phyloP scores from a whole-genome alignment of 192 early-diverging fungal species.

The Coemansia sp. region DNA sequence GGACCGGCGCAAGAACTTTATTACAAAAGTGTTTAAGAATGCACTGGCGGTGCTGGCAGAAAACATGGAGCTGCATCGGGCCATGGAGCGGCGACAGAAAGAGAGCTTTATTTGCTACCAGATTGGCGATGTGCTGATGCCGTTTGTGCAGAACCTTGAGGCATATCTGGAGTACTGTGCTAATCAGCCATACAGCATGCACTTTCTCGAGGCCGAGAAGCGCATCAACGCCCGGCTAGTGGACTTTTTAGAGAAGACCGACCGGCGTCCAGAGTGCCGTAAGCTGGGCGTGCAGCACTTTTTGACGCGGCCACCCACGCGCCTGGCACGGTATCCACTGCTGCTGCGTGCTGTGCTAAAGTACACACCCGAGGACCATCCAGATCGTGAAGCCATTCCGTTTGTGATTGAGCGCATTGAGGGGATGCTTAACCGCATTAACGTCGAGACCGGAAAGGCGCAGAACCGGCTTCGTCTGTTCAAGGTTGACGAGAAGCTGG shows the following conservation, averaged over 20 bases:
- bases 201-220: constrained; percentile 79
- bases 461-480: constrained; percentile 82
- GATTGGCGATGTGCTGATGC: constrained; percentile 82
- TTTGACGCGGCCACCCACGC: constrained; percentile 79
- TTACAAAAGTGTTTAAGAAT: constrained; percentile 78
- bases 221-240: constrained; percentile 61
- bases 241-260: constrained; percentile 77
- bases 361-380: constrained; percentile 74
- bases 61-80: constrained; percentile 61
- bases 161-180: constrained; percentile 85
- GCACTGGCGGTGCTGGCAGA: constrained; percentile 61
- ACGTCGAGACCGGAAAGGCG: constrained; percentile 82
- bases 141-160: constrained; percentile 66
- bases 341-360: constrained; percentile 79
- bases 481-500: constrained; percentile 67
- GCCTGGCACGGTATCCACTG: constrained; percentile 84
- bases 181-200: constrained; percentile 78
- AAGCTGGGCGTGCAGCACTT: constrained; percentile 85
- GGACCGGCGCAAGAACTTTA: constrained; percentile 65
- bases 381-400: constrained; percentile 73
- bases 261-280: constrained; percentile 71
- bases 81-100: constrained; percentile 64
- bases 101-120: constrained; percentile 68
- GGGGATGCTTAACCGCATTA: constrained; percentile 73
- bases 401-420: constrained; percentile 69